Conservation (phyloP, 805 yeast genomes). For the Candida saitoana region DNA sequence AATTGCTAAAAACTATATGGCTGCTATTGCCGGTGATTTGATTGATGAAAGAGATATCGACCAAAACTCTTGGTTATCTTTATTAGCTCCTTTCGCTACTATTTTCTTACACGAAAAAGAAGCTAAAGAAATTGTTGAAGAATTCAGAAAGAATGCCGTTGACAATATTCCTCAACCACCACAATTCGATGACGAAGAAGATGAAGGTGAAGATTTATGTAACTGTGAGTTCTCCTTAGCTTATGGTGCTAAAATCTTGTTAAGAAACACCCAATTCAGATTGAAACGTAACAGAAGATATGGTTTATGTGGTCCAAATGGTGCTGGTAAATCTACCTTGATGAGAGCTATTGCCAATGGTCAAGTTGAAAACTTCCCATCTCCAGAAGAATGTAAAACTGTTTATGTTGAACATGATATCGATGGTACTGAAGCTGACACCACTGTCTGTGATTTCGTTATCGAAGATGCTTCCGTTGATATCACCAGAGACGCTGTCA, state of each 20-base stretch:
- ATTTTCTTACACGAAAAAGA: constrained; percentile 91
- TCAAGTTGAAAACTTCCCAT: constrained; percentile 99
- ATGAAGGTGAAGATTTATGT: constrained; percentile 99
- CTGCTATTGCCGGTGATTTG: constrained; percentile 98
- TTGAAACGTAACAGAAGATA: constrained; percentile 98
- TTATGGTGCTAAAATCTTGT: constrained; percentile 99
- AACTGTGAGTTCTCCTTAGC: constrained; percentile 99
- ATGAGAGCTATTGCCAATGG: constrained; percentile 98
- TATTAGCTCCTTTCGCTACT: constrained; percentile 90
- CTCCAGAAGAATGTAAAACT: constrained; percentile 98
- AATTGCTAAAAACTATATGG: constrained; percentile 73
- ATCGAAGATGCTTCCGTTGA: constrained; percentile 75
- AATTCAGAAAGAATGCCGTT: constrained; percentile 92
- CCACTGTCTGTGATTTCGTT: constrained; percentile 90
- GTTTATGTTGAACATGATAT: constrained; percentile 99
- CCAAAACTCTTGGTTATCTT: constrained; percentile 85
- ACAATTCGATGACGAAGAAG: constrained; percentile 92
- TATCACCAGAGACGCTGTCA: constrained; percentile 64
- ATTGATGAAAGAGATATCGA: constrained; percentile 95
- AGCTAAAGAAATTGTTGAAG: constrained; percentile 83
- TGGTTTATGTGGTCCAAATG: constrained; percentile 79
- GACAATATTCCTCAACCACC: constrained; percentile 98
- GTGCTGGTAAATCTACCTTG: constrained; percentile 56
- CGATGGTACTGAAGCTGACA: constrained; percentile 96
- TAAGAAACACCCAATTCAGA: constrained; percentile 98